A percentile compares a stretch with the other conserved stretches of the same genome.
Conservation (phyloP, 2,329 filamentous ascomycete species). For the Aureobasidium sp. region DNA sequence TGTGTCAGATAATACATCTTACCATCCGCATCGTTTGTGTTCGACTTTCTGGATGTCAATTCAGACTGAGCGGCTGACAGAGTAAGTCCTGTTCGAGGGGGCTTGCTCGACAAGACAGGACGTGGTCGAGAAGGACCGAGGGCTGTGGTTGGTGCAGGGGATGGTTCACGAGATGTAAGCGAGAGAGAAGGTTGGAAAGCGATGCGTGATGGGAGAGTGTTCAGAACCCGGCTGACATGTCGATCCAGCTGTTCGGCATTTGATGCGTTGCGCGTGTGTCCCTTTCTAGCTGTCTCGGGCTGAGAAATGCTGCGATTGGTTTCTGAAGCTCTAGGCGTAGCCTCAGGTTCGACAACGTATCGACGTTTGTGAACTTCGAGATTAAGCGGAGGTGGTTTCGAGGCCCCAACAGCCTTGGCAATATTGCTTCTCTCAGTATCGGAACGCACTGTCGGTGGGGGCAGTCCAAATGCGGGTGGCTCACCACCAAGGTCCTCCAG, state of each 20-base stretch:
- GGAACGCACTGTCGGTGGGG: conserved; percentile 13
- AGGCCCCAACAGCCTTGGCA: conserved; percentile 1
- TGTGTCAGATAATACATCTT: conserved; percentile 88
- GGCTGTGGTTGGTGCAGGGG: neutral
- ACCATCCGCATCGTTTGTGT: conserved; percentile 51
- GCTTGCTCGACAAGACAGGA: neutral
- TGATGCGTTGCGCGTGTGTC: neutral
- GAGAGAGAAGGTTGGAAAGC: conserved; percentile 55
- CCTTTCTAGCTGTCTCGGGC: neutral
- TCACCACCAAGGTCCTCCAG: neutral
- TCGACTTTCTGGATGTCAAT: neutral
- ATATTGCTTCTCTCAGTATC: conserved; percentile 15
- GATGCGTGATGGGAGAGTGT: conserved; percentile 39
- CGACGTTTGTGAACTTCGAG: conserved; percentile 37
- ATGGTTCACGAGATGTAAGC: conserved; percentile 29
- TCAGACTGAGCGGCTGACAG: conserved; percentile 14
- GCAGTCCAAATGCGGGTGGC: conserved; percentile 10
- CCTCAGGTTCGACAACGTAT: conserved; percentile 6
- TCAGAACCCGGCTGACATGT: conserved; percentile 31
- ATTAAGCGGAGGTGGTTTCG: conserved; percentile 34
- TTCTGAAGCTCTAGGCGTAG: neutral
- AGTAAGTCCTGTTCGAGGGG: conserved; percentile 13
- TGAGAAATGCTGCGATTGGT: neutral
- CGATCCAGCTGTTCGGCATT: conserved; percentile 65
- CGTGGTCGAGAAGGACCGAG: neutral